A percentile compares a stretch with the other conserved stretches of the same genome.
Evolutionary conservation across 352 stramenopile genomes (phyloP).

Genomic region (Pythium dissimile): DNA sequence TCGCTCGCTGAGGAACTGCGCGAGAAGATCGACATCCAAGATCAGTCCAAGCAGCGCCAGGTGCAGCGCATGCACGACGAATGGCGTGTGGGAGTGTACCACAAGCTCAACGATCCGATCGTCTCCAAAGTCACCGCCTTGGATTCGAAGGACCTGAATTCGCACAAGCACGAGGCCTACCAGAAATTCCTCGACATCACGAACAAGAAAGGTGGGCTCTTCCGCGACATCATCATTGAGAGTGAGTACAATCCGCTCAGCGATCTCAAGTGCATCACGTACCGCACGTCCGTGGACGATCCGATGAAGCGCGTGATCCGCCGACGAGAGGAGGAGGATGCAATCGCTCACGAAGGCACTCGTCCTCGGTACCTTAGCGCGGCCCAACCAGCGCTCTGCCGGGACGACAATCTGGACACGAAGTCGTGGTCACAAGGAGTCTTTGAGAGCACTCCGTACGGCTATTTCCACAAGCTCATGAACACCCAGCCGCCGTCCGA

Average conservation of each 20-base stretch:
- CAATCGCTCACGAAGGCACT: constrained; percentile 45
- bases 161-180: constrained; percentile 58
- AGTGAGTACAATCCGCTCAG: constrained; percentile 81
- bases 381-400: constrained; percentile 17
- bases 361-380: neutral
- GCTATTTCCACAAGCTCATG: constrained; percentile 87
- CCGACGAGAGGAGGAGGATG: constrained; percentile 63
- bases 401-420: constrained; percentile 67
- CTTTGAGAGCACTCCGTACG: constrained; percentile 77
- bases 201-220: constrained; percentile 78
- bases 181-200: constrained; percentile 78
- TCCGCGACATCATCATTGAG: constrained; percentile 83
- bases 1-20: constrained; percentile 54
- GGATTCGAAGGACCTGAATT: constrained; percentile 36
- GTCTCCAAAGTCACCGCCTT: constrained; percentile 46
- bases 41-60: constrained; percentile 57
- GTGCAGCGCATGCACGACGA: constrained; percentile 73
- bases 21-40: constrained; percentile 58
- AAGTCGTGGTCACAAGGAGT: constrained; percentile 72
- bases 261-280: constrained; percentile 51
- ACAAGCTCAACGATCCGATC: constrained; percentile 73
- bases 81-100: constrained; percentile 58
- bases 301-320: constrained; percentile 61
- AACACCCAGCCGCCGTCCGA: constrained; percentile 38
- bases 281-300: constrained; percentile 54